A percentile compares a stretch with the other conserved stretches of the same genome.
Conservation (phyloP, 73 alveolate species). For the Urostyla sp. region DNA sequence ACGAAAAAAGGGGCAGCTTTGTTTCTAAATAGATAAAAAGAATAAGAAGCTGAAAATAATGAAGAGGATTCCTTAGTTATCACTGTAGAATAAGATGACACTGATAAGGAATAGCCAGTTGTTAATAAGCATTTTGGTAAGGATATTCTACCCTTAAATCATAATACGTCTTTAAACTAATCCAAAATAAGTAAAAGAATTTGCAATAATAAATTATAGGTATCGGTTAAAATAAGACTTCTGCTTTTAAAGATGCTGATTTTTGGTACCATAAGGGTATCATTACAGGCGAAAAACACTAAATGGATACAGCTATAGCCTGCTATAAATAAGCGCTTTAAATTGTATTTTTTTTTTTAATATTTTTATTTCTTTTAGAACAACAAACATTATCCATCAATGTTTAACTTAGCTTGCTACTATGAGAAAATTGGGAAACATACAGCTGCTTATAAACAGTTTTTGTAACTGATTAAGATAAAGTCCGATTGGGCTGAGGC, state of each 20-base stretch:
- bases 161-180: no score
- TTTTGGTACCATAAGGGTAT: slow-evolving; percentile 71
- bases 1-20: no score
- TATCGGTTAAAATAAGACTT: no score
- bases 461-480: slow-evolving; percentile 19
- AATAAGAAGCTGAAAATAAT: no score
- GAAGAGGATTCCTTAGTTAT: no score
- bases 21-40: no score
- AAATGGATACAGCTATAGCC: slow-evolving; percentile 64
- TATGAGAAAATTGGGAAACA: slow-evolving; percentile 52
- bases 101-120: no score
- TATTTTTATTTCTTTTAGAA: not conserved
- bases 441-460: slow-evolving; percentile 39
- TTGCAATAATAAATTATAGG: no score
- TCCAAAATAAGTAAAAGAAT: no score
- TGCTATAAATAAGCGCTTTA: slow-evolving; percentile 59
- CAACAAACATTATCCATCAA: slow-evolving; percentile 49
- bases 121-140: no score
- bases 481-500: slow-evolving; percentile 57
- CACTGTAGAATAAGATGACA: no score
- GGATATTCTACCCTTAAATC: no score
- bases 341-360: not conserved
- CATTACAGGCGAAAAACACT: slow-evolving; percentile 43
- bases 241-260: slow-evolving; percentile 57
- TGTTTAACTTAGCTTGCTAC: slow-evolving; percentile 62